Percentiles rank a stretch among this genome's conserved stretches.
phyloP scores from a whole-genome alignment of 2,329 filamentous ascomycete genomes.

The Berkeleyomyces rouxiae region DNA sequence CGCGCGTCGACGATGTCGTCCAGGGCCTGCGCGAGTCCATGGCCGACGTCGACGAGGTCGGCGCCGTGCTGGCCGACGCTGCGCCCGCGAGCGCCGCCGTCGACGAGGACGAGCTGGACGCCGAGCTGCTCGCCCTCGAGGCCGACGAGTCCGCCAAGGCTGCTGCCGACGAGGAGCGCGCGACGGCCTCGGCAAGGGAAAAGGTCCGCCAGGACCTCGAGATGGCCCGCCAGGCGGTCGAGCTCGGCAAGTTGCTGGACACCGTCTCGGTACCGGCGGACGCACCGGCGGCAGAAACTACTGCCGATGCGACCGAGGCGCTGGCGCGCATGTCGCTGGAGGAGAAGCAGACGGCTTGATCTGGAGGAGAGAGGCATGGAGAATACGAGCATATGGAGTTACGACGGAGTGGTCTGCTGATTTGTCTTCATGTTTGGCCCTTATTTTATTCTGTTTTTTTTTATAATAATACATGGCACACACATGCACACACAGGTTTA shows the following conservation, averaged over 20 bases:
- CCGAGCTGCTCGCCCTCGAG: conserved; percentile 68
- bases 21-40: conserved; percentile 66
- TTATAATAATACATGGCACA: not conserved
- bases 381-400: not conserved
- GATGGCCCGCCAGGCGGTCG: conserved; percentile 28
- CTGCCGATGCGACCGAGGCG: conserved; percentile 10
- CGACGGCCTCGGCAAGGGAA: conserved; percentile 24
- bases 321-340: conserved; percentile 25
- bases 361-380: not conserved
- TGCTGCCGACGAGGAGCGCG: conserved; percentile 24
- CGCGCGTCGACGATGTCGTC: conserved; percentile 59
- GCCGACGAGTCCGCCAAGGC: conserved; percentile 38
- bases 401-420: not conserved
- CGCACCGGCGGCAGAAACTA: conserved; percentile 6
- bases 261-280: conserved; percentile 16
- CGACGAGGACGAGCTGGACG: conserved; percentile 73
- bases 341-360: conserved; percentile 16
- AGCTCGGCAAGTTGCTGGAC: conserved; percentile 34
- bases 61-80: conserved; percentile 54
- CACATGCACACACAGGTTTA: not conserved
- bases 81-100: conserved; percentile 30
- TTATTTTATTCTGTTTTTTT: not conserved
- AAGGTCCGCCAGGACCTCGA: conserved; percentile 21
- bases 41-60: conserved; percentile 66
- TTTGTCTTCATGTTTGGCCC: not conserved